A percentile compares a stretch with the other conserved stretches of the same genome.
These are phyloP conservation scores for Candida silvatica DNA, from an alignment of 805 yeast species.

Conservation along the genomic window DNA sequence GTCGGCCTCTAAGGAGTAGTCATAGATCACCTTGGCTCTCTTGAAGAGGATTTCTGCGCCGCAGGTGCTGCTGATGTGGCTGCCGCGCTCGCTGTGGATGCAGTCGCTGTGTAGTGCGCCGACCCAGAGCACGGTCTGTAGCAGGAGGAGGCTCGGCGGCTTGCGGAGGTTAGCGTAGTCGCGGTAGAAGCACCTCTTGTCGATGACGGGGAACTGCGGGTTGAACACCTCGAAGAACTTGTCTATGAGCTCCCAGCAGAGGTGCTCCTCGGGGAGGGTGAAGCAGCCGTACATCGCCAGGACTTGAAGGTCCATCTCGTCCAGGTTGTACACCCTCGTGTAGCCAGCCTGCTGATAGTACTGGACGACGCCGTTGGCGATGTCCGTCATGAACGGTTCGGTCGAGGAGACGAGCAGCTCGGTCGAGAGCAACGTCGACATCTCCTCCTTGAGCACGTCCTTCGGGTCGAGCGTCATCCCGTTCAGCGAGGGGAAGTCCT, in stretches of 20 bases:
- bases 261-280: constrained; percentile 51
- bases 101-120: constrained; percentile 55
- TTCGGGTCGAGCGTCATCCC: constrained; percentile 15
- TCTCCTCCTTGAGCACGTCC: constrained; percentile 14
- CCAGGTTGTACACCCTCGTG: constrained; percentile 15
- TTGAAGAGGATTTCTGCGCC: constrained; percentile 31
- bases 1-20: constrained; percentile 60
- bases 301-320: constrained; percentile 48
- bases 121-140: constrained; percentile 57
- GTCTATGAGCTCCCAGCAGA: constrained; percentile 53
- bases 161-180: constrained; percentile 46
- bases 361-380: constrained; percentile 13
- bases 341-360: constrained; percentile 9
- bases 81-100: constrained; percentile 31
- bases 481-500: constrained; percentile 16
- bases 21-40: constrained; percentile 56
- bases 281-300: constrained; percentile 64
- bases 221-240: constrained; percentile 54
- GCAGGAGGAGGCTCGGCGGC: constrained; percentile 53
- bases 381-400: constrained; percentile 15
- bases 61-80: too few relatives aligned
- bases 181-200: constrained; percentile 51
- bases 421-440: constrained; percentile 7
- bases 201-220: constrained; percentile 63
- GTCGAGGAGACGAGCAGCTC: constrained; percentile 4